Evolutionary conservation across 192 early-diverging fungal species (phyloP).

Genomic region (Coemansia sp.): DNA sequence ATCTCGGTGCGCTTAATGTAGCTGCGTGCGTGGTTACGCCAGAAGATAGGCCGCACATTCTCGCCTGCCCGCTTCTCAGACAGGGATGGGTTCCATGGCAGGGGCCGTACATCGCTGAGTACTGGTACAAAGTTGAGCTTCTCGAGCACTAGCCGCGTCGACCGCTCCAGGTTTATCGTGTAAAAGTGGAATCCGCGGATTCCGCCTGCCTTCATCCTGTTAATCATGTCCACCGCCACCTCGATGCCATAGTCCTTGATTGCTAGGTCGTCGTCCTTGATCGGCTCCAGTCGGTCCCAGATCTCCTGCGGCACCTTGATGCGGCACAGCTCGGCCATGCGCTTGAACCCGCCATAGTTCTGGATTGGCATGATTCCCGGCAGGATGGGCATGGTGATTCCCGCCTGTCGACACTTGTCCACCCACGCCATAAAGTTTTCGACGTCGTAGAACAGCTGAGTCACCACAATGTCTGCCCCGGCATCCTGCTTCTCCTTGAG

Average conservation of each 20-base stretch:
- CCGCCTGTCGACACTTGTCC: constrained; percentile 66
- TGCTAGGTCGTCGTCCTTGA: constrained; percentile 98
- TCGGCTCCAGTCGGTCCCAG: constrained; percentile 81
- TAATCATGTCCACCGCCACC: constrained; percentile 83
- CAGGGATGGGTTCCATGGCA: constrained; percentile 71
- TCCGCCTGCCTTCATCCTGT: constrained; percentile 65
- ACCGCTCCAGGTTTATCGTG: constrained; percentile 90
- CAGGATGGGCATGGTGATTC: constrained; percentile 80
- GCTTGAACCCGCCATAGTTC: constrained; percentile 87
- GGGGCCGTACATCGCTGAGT: constrained; percentile 60
- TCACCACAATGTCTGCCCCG: constrained; percentile 90
- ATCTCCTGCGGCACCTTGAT: constrained; percentile 85
- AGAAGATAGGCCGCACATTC: constrained; percentile 97
- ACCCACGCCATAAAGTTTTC: constrained; percentile 84
- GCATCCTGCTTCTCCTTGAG: constrained; percentile 89
- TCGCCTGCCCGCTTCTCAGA: constrained; percentile 87
- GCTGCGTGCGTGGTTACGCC: constrained; percentile 90
- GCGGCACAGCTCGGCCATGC: constrained; percentile 85
- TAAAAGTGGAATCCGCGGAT: constrained; percentile 92
- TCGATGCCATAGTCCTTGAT: constrained; percentile 91
- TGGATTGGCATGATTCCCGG: constrained; percentile 98
- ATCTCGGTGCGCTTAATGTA: constrained; percentile 88
- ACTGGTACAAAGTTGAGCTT: constrained; percentile 73
- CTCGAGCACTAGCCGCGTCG: constrained; percentile 85
- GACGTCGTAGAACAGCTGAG: constrained; percentile 94